phyloP scores from a whole-genome alignment of 371 early-diverging fungal species.

The Saksenaea oblongispora region DNA sequence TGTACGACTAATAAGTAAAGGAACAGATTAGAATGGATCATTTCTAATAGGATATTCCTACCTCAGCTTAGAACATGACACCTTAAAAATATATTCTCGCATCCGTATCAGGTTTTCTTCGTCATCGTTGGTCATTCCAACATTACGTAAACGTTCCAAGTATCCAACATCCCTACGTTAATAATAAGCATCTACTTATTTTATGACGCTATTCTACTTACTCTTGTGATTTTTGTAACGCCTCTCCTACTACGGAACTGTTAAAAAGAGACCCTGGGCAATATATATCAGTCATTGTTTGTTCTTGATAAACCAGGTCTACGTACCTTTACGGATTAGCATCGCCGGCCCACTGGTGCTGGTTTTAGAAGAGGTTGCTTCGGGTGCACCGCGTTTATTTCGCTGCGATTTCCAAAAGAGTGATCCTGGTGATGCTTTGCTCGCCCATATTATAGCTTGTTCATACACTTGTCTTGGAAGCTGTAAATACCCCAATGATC shows the following conservation, averaged over 20 bases:
- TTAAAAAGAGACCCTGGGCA: slow-evolving; percentile 25
- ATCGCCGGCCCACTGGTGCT: slow-evolving; percentile 10
- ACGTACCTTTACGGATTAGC: slow-evolving; percentile 22
- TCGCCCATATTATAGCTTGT: slow-evolving; percentile 62
- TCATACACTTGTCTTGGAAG: slow-evolving; percentile 61
- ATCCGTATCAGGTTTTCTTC: slow-evolving; percentile 71
- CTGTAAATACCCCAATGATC: slow-evolving; percentile 14
- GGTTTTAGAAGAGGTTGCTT: slow-evolving; percentile 7
- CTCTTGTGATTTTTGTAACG: slow-evolving; percentile 50
- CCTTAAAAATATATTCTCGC: slow-evolving; percentile 80
- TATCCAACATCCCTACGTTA: slow-evolving; percentile 52
- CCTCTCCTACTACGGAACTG: slow-evolving; percentile 17
- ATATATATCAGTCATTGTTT: neutral
- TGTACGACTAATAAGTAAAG: slow-evolving; percentile 26
- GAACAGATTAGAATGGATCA: too few relatives aligned
- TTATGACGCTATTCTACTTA: slow-evolving; percentile 22
- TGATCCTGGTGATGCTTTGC: slow-evolving; percentile 50
- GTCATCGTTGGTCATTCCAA: slow-evolving; percentile 82
- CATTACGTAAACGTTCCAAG: slow-evolving; percentile 58
- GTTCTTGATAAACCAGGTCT: neutral
- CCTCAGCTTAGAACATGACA: slow-evolving; percentile 61
- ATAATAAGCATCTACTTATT: neutral
- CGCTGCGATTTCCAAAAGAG: slow-evolving; percentile 59
- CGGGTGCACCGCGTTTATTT: slow-evolving; percentile 20
- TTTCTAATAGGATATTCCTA: too few relatives aligned